Conservation (phyloP, 2,329 filamentous ascomycete species). For the Lizonia empirigonia region DNA sequence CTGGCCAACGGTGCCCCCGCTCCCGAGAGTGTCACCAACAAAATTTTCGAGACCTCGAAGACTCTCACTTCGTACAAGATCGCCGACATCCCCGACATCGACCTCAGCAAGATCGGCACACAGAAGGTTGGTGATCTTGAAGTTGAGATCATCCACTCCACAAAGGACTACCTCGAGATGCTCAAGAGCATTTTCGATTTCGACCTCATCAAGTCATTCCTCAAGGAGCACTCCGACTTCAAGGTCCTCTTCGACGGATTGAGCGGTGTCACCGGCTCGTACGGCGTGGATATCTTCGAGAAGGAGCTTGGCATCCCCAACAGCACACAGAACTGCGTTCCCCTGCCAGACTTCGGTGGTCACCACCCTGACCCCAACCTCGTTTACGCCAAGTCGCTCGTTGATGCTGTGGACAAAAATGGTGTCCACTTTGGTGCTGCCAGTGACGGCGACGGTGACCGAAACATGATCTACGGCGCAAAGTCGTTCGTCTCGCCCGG, state of each 20-base stretch:
- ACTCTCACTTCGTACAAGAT: slow-evolving; percentile 91
- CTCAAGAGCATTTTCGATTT: slow-evolving; percentile 99
- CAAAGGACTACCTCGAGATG: slow-evolving; percentile 89
- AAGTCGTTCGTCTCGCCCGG: slow-evolving; percentile 96
- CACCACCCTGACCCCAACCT: slow-evolving; percentile 98
- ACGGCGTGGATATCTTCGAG: slow-evolving; percentile 93
- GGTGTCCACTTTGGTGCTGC: slow-evolving; percentile 95
- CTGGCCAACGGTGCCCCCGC: slow-evolving; percentile 93
- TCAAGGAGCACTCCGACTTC: slow-evolving; percentile 85
- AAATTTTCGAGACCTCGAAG: slow-evolving; percentile 94
- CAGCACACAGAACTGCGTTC: slow-evolving; percentile 89
- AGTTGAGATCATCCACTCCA: slow-evolving; percentile 94
- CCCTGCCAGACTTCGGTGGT: slow-evolving; percentile 93
- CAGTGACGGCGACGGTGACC: slow-evolving; percentile 95
- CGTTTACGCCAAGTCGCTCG: slow-evolving; percentile 92
- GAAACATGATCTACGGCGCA: slow-evolving; percentile 99
- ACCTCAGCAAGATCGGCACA: slow-evolving; percentile 81
- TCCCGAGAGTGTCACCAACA: slow-evolving; percentile 95
- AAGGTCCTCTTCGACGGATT: slow-evolving; percentile 96
- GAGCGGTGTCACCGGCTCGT: slow-evolving; percentile 92
- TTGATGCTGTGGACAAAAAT: slow-evolving; percentile 90
- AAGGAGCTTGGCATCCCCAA: slow-evolving; percentile 83
- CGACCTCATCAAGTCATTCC: slow-evolving; percentile 91
- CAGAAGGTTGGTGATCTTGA: slow-evolving; percentile 85
- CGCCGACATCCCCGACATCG: slow-evolving; percentile 81